Evolutionary conservation across 164 flowering plant genomes (phyloP).

Genomic region (Warburgia ugandensis): DNA sequence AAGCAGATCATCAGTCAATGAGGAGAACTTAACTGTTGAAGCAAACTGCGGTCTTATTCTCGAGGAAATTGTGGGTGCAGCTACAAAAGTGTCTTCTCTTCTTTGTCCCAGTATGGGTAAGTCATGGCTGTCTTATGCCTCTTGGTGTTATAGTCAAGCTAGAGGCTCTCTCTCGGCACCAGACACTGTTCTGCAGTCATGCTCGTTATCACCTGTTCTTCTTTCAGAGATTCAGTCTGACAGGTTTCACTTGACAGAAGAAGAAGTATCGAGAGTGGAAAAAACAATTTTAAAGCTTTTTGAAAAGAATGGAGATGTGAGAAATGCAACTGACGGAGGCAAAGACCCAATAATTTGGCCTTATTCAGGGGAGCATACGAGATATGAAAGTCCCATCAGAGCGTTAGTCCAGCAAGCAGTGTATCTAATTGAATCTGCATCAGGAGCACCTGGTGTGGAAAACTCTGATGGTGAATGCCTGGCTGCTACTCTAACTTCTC

Average conservation of each 20-base stretch:
- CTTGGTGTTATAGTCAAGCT: conserved; percentile 90
- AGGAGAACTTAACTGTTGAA: conserved; percentile 21
- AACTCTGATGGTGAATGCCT: conserved; percentile 36
- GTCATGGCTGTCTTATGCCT: conserved; percentile 92
- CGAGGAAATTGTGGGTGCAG: conserved; percentile 69
- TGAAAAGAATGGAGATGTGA: conserved; percentile 11
- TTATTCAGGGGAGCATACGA: conserved; percentile 26
- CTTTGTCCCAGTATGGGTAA: conserved; percentile 80
- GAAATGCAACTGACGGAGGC: conserved; percentile 13
- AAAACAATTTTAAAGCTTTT: conserved; percentile 33
- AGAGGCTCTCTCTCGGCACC: conserved; percentile 26
- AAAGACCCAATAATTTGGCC: conserved; percentile 19
- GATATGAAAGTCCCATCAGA: conserved; percentile 17
- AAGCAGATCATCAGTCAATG: conserved; percentile 8
- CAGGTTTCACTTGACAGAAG: conserved; percentile 53
- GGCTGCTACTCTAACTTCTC: conserved; percentile 46
- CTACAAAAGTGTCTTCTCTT: conserved; percentile 55
- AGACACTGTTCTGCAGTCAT: conserved; percentile 35
- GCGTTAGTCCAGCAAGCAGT: conserved; percentile 51
- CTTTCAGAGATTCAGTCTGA: conserved; percentile 44
- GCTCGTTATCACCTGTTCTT: conserved; percentile 54
- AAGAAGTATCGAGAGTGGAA: conserved; percentile 52
- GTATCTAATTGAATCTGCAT: conserved; percentile 58
- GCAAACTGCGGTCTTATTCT: conserved; percentile 24
- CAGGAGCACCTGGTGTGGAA: conserved; percentile 71